Conservation (phyloP, 257 asterid genomes). For the Nicotiana otophora region DNA sequence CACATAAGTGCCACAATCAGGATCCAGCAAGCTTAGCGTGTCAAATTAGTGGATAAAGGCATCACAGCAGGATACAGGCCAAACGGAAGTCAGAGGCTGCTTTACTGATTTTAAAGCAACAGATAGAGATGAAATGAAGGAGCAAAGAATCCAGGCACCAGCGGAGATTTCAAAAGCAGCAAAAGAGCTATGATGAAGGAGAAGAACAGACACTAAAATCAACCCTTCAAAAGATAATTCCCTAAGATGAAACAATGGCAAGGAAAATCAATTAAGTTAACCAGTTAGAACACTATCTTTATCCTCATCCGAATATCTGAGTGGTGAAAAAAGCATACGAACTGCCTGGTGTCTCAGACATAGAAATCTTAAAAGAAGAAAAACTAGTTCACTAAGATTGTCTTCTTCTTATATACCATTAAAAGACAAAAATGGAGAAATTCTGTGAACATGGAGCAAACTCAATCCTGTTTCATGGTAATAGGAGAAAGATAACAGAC, state of each 20-base stretch:
- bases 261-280: neutral
- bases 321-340: neutral
- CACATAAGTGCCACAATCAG: neutral
- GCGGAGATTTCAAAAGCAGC: neutral
- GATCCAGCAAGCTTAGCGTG: neutral
- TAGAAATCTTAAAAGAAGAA: neutral
- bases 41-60: neutral
- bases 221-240: neutral
- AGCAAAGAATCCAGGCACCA: neutral
- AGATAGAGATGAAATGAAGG: neutral
- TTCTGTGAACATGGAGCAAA: neutral
- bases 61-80: neutral
- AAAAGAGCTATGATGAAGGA: neutral
- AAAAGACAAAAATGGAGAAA: neutral
- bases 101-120: neutral
- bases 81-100: conserved; percentile 1
- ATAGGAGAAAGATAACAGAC: neutral
- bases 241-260: neutral
- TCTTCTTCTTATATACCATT: neutral
- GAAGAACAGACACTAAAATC: neutral
- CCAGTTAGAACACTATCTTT: neutral
- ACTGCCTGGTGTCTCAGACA: neutral
- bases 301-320: neutral
- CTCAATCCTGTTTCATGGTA: neutral
- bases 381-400: neutral